Percentiles rank a stretch among this genome's conserved stretches.
Evolutionary conservation across 192 early-diverging fungal species (phyloP).

Genomic region (Lobosporangium transversale): DNA sequence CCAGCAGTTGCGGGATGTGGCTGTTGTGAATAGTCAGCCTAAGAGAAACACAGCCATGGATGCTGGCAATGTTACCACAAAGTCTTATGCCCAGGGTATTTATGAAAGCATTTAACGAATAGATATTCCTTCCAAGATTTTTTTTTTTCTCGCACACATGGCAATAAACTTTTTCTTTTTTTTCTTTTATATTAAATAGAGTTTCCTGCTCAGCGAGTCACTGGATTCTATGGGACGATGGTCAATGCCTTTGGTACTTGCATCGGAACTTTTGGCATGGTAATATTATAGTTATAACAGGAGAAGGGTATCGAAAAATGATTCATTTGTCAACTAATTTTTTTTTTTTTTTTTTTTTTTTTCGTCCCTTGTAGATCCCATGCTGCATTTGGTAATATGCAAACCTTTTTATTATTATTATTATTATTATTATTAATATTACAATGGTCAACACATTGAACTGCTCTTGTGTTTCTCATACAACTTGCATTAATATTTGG

Average conservation of each 20-base stretch:
- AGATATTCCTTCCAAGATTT: not conserved
- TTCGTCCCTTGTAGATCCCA: slow-evolving; percentile 13
- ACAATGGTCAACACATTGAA: no score
- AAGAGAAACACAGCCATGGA: slow-evolving; percentile 24
- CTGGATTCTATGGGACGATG: slow-evolving; percentile 43
- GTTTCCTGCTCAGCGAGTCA: slow-evolving; percentile 33
- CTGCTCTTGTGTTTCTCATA: no score
- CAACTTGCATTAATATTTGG: no score
- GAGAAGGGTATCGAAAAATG: no score
- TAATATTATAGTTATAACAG: not conserved
- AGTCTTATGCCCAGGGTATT: slow-evolving; percentile 35
- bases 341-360: no score
- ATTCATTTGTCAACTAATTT: no score
- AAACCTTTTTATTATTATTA: no score
- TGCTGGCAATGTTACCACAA: slow-evolving; percentile 24
- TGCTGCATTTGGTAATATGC: slow-evolving; percentile 52
- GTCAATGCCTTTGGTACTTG: slow-evolving; percentile 31
- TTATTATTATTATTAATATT: no score
- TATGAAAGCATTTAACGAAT: no score
- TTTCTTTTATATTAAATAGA: slow-evolving; percentile 9
- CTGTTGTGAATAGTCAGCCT: slow-evolving; percentile 22
- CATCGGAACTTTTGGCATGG: slow-evolving; percentile 37
- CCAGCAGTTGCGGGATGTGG: not conserved
- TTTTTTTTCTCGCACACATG: not conserved
- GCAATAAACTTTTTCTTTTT: not conserved